phyloP scores from a whole-genome alignment of 805 yeast species.

The Suhomyces canberraensis region DNA sequence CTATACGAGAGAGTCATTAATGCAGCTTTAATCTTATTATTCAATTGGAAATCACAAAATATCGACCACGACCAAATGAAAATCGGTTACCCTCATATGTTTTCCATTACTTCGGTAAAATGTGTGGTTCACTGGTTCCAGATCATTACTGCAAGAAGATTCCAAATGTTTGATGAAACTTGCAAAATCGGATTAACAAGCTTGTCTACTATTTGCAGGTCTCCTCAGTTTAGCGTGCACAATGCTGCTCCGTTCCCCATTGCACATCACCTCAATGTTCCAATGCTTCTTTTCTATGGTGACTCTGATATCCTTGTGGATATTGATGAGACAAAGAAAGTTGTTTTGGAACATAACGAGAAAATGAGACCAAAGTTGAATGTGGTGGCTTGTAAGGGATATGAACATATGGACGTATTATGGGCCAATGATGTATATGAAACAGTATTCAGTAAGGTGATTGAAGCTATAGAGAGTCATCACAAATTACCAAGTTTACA shows the following conservation, averaged over 20 bases:
- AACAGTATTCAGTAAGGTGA: conserved; percentile 20
- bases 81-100: conserved; percentile 31
- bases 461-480: background rate
- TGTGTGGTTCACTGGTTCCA: conserved; percentile 32
- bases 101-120: conserved; percentile 27
- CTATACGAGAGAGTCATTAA: conserved; percentile 25
- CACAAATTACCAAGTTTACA: background rate
- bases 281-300: conserved; percentile 28
- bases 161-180: conserved; percentile 34
- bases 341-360: conserved; percentile 23
- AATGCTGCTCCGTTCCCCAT: conserved; percentile 28
- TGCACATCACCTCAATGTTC: conserved; percentile 25
- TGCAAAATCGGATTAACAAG: conserved; percentile 20
- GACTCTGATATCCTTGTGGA: conserved; percentile 28
- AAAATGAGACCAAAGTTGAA: conserved; percentile 20
- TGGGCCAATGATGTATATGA: conserved; percentile 28
- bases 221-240: conserved; percentile 15
- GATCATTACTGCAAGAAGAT: conserved; percentile 25
- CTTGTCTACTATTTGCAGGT: conserved; percentile 16
- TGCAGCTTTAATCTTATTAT: conserved; percentile 18
- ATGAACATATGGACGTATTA: conserved; percentile 33
- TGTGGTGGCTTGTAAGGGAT: conserved; percentile 19
- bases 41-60: conserved; percentile 28
- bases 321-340: conserved; percentile 19
- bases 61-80: conserved; percentile 20